Evolutionary conservation across 2,329 filamentous ascomycete genomes (phyloP), one percentile per base, ranked within the genome.

Genomic region (Cercospora sesami): DNA sequence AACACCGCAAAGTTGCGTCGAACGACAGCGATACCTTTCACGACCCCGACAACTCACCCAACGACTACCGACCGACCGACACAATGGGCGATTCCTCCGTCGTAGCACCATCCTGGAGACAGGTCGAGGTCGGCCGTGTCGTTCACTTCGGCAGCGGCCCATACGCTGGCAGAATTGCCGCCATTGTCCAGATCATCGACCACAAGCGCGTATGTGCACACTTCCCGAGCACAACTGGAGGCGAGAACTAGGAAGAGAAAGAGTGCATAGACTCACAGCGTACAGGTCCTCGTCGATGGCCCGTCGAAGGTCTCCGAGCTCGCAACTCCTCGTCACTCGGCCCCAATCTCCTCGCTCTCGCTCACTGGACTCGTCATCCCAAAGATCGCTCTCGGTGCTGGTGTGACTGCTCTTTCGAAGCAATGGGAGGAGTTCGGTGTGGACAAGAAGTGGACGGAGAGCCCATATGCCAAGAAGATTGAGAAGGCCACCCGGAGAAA

Each of bases 111-210:
- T 72, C 89, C 83, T 96, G 93, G 93, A 94, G 94, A 87, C 88
- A 93, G 85, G 94, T 99, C 83, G 94, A 99, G 90, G 92, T 97
- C 84, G 95, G 95, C 90, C 93, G 95, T 83, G 90, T 99, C 81
- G 91, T 97, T 83, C 89, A 96, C 83, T 90, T 98, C 86, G 91
- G 92, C 84, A 85, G 88, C 81, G 91, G 93, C 81, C 89, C 90
- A 78, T 91, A 85, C 86, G 86, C 86, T 77, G 94, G 94, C 86
- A 92, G 92, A 83, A 89, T 98, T 79, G 96, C 94, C 80, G 86
- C 90, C 79, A 94, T 99, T 81, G 93, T 97, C 85, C 94, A 99
- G 90, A 98, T 99, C 85, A 95, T 99, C 86, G 95, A 99, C 86
- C 94, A 99, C 91, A 97, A 97, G 90, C 93, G 95, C 86, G 95